These are phyloP conservation scores for Stachybotrys chartarum DNA, from an alignment of 2,329 filamentous ascomycete species.

Conservation along the genomic window DNA sequence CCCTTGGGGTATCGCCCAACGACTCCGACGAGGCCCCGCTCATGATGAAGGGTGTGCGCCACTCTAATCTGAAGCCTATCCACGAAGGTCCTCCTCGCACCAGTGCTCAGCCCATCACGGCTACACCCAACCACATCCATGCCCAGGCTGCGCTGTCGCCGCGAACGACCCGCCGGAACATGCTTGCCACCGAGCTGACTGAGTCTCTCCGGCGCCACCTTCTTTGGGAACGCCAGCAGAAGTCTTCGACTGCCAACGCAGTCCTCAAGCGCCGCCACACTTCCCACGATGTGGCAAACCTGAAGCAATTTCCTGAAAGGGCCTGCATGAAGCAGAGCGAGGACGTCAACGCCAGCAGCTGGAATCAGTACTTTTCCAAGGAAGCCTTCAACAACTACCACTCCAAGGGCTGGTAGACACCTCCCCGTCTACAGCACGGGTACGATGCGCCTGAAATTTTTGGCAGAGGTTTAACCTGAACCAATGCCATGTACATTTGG, in stretches of 20 bases:
- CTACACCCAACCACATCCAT: conserved; percentile 55
- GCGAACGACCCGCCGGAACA: conserved; percentile 85
- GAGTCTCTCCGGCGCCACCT: conserved; percentile 88
- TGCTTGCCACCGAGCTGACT: conserved; percentile 91
- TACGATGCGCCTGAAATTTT: neutral
- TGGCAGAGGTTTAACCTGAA: conserved; percentile 5
- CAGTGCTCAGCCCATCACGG: conserved; percentile 67
- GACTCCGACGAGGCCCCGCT: conserved; percentile 56
- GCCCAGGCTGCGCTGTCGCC: conserved; percentile 79
- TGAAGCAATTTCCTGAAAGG: conserved; percentile 72
- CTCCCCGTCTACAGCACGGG: neutral
- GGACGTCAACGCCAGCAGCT: conserved; percentile 63
- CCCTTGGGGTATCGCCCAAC: conserved; percentile 43
- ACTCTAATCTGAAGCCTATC: conserved; percentile 43
- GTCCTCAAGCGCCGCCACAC: conserved; percentile 87
- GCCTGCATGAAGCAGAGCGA: conserved; percentile 51
- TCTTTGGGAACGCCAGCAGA: conserved; percentile 92
- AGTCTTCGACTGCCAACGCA: conserved; percentile 80
- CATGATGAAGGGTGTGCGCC: conserved; percentile 54
- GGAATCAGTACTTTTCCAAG: conserved; percentile 80
- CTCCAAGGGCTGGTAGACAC: conserved; percentile 33
- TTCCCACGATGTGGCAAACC: conserved; percentile 81
- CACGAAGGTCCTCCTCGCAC: conserved; percentile 57
- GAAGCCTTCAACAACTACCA: conserved; percentile 52
- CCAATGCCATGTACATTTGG: conserved; percentile 17